phyloP scores from a whole-genome alignment of 2,329 filamentous ascomycete species.

The Coleophoma eucalyptorum region DNA sequence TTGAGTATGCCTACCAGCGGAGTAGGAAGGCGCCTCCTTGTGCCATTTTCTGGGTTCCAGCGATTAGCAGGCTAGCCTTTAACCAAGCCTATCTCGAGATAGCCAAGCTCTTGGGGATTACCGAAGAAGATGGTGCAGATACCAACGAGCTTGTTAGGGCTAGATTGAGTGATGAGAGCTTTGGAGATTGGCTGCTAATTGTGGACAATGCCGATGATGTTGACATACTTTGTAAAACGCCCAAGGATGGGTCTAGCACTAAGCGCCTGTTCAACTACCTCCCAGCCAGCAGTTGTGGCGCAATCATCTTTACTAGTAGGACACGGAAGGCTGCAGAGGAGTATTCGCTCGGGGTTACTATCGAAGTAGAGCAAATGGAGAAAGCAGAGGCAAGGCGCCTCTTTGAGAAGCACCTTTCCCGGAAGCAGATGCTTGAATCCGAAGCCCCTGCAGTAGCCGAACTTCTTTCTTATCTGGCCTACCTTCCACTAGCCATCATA shows the following conservation, averaged over 20 bases:
- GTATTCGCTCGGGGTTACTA: constrained; percentile 19
- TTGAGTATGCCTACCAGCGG: no score
- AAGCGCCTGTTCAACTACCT: constrained; percentile 26
- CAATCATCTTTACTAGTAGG: constrained; percentile 34
- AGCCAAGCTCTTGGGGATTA: no score
- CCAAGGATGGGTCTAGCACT: no score
- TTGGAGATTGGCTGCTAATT: no score
- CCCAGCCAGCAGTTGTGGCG: constrained; percentile 28
- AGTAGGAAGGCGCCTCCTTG: no score
- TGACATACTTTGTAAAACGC: background rate
- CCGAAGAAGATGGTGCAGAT: no score
- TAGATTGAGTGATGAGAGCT: no score
- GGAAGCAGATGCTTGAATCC: constrained; percentile 7
- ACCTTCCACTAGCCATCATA: constrained; percentile 35
- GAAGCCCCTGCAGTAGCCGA: constrained; percentile 4
- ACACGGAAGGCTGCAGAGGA: constrained; percentile 25
- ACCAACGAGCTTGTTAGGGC: no score
- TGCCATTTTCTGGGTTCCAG: no score
- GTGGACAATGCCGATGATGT: background rate
- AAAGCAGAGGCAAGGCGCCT: constrained; percentile 21
- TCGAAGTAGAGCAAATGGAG: constrained; percentile 29
- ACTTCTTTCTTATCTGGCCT: constrained; percentile 29
- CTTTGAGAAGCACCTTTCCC: constrained; percentile 23
- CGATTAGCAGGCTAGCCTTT: no score
- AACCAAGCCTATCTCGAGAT: no score